Evolutionary conservation across 2,329 filamentous ascomycete genomes (phyloP).

Genomic region (Scytalidium lignicola): DNA sequence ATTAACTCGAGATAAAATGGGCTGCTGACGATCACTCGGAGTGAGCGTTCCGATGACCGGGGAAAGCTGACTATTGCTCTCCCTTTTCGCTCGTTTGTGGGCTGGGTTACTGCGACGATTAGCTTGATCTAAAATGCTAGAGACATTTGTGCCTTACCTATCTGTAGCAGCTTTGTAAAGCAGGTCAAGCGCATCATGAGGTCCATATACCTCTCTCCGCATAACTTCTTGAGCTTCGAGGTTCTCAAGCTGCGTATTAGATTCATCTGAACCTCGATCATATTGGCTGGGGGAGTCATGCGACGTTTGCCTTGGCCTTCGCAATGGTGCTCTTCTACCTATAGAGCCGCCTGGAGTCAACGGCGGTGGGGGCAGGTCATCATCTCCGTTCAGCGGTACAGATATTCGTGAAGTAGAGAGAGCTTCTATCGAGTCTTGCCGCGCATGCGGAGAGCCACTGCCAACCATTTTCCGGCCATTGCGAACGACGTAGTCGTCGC

Average conservation of each 20-base stretch:
- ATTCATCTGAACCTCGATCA: constrained; percentile 40
- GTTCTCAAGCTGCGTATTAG: constrained; percentile 59
- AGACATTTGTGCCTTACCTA: constrained; percentile 36
- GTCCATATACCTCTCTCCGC: constrained; percentile 74
- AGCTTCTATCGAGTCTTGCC: constrained; percentile 30
- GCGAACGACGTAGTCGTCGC: constrained; percentile 62
- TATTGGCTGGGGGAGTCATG: constrained; percentile 28
- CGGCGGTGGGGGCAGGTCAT: constrained; percentile 34
- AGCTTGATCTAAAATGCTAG: constrained; percentile 39
- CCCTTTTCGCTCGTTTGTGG: constrained; percentile 24
- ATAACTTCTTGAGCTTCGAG: constrained; percentile 60
- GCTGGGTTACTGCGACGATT: constrained; percentile 34
- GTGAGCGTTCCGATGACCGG: constrained; percentile 15
- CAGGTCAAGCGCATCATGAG: constrained; percentile 86
- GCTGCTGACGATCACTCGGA: constrained; percentile 8
- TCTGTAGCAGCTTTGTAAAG: constrained; percentile 80
- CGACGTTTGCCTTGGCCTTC: constrained; percentile 48
- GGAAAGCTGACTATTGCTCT: constrained; percentile 20
- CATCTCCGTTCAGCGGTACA: constrained; percentile 31
- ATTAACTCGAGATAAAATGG: background rate
- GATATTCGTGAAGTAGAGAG: constrained; percentile 16
- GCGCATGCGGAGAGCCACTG: constrained; percentile 30
- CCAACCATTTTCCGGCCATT: constrained; percentile 66
- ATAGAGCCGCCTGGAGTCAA: constrained; percentile 61
- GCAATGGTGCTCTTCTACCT: constrained; percentile 61